phyloP scores from a whole-genome alignment of 2,329 filamentous ascomycete genomes.

The Escovopsis sp. region DNA sequence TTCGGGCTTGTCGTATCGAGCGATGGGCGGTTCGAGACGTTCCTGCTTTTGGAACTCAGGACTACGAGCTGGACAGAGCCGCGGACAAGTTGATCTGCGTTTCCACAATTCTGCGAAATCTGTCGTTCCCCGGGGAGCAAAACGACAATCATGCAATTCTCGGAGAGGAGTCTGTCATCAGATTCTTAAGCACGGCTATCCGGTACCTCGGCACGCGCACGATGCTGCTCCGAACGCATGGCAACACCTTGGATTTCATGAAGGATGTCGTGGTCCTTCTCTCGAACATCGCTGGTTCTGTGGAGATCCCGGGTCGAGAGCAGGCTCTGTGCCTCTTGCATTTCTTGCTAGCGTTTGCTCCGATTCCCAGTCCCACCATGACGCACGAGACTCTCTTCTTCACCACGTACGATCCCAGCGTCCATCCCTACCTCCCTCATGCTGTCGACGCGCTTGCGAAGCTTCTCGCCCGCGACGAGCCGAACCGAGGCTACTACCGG shows the following conservation, averaged over 20 bases:
- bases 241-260: conserved; percentile 90
- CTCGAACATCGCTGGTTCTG: conserved; percentile 70
- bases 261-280: conserved; percentile 84
- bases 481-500: conserved; percentile 75
- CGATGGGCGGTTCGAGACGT: conserved; percentile 57
- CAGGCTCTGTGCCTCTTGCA: conserved; percentile 77
- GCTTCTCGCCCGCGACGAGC: conserved; percentile 80
- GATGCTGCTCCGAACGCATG: conserved; percentile 66
- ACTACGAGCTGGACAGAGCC: conserved; percentile 72
- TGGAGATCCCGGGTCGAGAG: conserved; percentile 73
- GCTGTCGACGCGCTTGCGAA: conserved; percentile 88
- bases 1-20: conserved; percentile 65
- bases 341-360: conserved; percentile 83
- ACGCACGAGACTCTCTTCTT: conserved; percentile 53
- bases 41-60: conserved; percentile 57
- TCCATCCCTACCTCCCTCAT: conserved; percentile 78
- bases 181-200: conserved; percentile 71
- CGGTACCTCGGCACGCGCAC: conserved; percentile 79
- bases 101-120: conserved; percentile 81
- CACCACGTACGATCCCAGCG: conserved; percentile 60
- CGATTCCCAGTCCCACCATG: conserved; percentile 52
- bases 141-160: conserved; percentile 57
- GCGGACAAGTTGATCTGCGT: conserved; percentile 82
- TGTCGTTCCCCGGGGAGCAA: conserved; percentile 59
- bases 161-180: conserved; percentile 63